Conservation (phyloP, 2,329 filamentous ascomycete genomes). For the Thermoascus crustaceus region DNA sequence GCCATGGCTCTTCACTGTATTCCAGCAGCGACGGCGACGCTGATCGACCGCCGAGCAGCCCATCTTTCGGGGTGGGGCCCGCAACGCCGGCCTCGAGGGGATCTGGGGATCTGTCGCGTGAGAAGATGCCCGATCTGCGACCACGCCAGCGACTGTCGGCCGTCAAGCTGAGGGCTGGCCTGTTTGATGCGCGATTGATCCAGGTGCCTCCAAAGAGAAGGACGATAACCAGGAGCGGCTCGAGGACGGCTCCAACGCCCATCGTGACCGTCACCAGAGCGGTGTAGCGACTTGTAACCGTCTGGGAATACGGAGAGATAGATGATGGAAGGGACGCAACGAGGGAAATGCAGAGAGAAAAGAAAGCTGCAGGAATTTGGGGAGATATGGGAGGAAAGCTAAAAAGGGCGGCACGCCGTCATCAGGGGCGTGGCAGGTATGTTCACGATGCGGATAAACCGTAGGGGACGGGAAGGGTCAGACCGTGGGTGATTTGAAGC, state of each 20-base stretch:
- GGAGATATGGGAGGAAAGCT: too few relatives aligned
- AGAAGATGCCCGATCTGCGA: constrained; percentile 13
- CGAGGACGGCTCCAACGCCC: constrained; percentile 51
- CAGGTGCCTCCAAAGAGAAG: constrained; percentile 55
- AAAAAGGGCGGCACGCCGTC: too few relatives aligned
- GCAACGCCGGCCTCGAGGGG: constrained; percentile 34
- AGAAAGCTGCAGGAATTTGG: neutral
- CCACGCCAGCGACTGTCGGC: constrained; percentile 10
- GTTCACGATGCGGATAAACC: too few relatives aligned
- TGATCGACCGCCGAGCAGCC: constrained; percentile 24
- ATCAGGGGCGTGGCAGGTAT: too few relatives aligned
- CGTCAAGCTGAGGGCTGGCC: constrained; percentile 16
- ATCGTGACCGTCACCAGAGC: constrained; percentile 23
- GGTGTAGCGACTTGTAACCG: neutral
- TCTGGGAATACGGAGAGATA: neutral
- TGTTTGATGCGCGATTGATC: constrained; percentile 47
- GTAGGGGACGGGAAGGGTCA: too few relatives aligned
- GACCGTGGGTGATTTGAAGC: too few relatives aligned
- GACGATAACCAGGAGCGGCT: constrained; percentile 53
- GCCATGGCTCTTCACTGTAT: constrained; percentile 41
- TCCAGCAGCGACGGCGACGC: constrained; percentile 36
- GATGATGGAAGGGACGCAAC: neutral
- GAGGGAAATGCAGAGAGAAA: neutral
- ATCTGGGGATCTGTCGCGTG: constrained; percentile 26
- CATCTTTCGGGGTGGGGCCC: constrained; percentile 28